phyloP scores from a whole-genome alignment of 2,329 filamentous ascomycete species.

The Zymoseptoria crescenta region DNA sequence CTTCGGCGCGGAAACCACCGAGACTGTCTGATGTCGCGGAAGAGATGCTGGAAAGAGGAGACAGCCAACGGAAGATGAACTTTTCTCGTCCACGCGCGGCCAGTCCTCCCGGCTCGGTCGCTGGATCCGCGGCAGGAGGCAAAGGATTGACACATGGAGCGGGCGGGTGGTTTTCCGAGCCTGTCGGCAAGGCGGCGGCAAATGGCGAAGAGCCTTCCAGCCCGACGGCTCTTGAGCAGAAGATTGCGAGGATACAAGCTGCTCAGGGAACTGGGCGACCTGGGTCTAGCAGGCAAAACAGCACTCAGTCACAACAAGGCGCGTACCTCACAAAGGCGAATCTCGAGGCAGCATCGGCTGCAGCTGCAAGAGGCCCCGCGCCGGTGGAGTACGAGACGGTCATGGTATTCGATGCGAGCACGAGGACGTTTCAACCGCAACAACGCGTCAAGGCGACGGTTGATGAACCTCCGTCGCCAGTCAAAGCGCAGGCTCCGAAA shows the following conservation, averaged over 20 bases:
- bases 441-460: conserved; percentile 13
- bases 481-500: conserved; percentile 5
- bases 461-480: conserved; percentile 9
- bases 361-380: not conserved
- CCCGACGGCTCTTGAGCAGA: conserved; percentile 11
- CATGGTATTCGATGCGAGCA: conserved; percentile 27
- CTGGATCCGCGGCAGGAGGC: conserved; percentile 7
- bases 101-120: conserved; percentile 15
- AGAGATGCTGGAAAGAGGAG: conserved; percentile 34
- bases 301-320: conserved; percentile 8
- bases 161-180: conserved; percentile 52
- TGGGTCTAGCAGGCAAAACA: conserved; percentile 9
- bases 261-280: conserved; percentile 12
- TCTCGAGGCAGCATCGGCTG: not conserved
- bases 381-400: conserved; percentile 19
- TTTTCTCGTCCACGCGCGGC: conserved; percentile 46
- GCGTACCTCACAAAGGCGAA: conserved; percentile 4
- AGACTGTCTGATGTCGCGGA: conserved; percentile 35
- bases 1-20: conserved; percentile 15
- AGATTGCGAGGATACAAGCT: conserved; percentile 15
- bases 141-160: conserved; percentile 25
- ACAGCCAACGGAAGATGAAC: conserved; percentile 39
- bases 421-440: conserved; percentile 24
- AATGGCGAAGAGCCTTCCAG: conserved; percentile 3
- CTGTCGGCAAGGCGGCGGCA: conserved; percentile 41